These are phyloP conservation scores for Ceratocystis destructans DNA, from an alignment of 2,329 filamentous ascomycete genomes.

Conservation along the genomic window DNA sequence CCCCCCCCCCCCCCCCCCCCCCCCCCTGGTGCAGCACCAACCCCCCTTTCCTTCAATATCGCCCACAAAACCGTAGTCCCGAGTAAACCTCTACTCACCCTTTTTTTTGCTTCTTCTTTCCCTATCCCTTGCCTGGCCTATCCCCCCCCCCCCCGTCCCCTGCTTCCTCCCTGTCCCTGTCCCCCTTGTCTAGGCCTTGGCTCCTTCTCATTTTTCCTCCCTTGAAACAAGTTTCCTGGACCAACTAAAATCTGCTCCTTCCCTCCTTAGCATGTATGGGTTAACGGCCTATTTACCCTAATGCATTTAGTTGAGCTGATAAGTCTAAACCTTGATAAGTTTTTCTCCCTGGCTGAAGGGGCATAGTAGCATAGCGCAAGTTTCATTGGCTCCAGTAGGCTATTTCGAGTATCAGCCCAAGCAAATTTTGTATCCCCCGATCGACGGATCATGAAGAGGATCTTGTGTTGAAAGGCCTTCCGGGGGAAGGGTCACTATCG, in stretches of 20 bases:
- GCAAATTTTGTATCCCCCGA: neutral
- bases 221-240: constrained; percentile 6
- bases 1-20: no score
- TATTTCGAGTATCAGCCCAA: neutral
- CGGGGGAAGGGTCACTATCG: no score
- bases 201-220: neutral
- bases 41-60: neutral
- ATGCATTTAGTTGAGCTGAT: neutral
- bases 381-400: neutral
- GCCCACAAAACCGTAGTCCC: neutral
- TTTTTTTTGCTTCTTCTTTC: neutral
- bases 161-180: neutral
- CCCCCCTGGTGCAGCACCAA: neutral
- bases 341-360: neutral
- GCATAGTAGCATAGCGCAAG: neutral
- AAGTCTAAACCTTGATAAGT: neutral
- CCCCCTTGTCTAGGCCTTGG: neutral
- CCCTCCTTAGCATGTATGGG: neutral
- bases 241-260: neutral
- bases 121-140: neutral
- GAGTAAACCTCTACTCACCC: neutral
- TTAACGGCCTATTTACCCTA: neutral
- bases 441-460: neutral
- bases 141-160: neutral
- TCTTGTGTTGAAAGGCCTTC: no score